Evolutionary conservation across 345 rosid genomes (phyloP).

Genomic region (Kernera saxatilis): DNA sequence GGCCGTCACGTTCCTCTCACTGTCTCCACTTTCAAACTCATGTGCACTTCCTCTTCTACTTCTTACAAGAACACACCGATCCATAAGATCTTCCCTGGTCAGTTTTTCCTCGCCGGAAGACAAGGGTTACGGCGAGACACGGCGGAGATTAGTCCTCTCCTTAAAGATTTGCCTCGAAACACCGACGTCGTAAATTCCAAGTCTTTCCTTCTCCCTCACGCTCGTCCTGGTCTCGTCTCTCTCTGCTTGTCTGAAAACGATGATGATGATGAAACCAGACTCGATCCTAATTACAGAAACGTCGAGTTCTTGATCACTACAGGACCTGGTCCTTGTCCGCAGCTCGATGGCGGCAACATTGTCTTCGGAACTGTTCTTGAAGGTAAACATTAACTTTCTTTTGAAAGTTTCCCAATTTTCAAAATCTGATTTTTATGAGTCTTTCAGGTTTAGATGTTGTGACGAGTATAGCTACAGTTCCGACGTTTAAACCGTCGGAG

Average conservation of each 20-base stretch:
- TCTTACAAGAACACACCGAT: slow-evolving; percentile 73
- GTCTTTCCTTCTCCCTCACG: slow-evolving; percentile 56
- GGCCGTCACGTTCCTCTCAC: slow-evolving; percentile 72
- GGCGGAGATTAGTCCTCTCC: slow-evolving; percentile 49
- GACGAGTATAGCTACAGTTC: slow-evolving; percentile 64
- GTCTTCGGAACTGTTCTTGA: slow-evolving; percentile 85
- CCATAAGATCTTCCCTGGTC: slow-evolving; percentile 76
- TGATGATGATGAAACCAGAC: slow-evolving; percentile 66
- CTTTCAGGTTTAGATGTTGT: slow-evolving; percentile 76
- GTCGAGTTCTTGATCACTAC: slow-evolving; percentile 89
- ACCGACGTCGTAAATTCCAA: slow-evolving; percentile 63
- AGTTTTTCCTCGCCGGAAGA: slow-evolving; percentile 69
- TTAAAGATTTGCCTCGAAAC: slow-evolving; percentile 46
- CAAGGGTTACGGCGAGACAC: slow-evolving; percentile 57
- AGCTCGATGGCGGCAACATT: slow-evolving; percentile 69
- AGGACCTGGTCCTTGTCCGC: slow-evolving; percentile 87
- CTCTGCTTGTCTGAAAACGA: slow-evolving; percentile 81
- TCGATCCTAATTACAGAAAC: slow-evolving; percentile 67
- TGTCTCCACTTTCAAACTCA: slow-evolving; percentile 76
- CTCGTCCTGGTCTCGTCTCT: slow-evolving; percentile 66
- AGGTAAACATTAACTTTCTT: slow-evolving; percentile 37
- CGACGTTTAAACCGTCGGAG: slow-evolving; percentile 68
- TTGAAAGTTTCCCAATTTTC: neutral
- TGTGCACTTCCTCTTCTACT: slow-evolving; percentile 54
- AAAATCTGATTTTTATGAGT: neutral